phyloP scores from a whole-genome alignment of 1,284 basidiomycete genomes.

The Naganishia liquefaciens region DNA sequence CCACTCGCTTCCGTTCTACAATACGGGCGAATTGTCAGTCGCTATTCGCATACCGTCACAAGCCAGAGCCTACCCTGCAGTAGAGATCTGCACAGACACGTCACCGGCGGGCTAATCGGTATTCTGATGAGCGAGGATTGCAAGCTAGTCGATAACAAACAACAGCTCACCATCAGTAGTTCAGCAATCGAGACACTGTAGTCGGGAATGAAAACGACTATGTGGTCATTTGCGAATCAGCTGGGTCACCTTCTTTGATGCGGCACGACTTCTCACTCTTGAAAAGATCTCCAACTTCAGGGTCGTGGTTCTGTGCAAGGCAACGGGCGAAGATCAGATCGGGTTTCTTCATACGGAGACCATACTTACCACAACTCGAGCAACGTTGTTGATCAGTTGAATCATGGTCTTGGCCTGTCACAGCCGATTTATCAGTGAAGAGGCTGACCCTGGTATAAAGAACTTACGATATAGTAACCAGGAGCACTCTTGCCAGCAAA shows the following conservation, averaged over 20 bases:
- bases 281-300: slow-evolving; percentile 79
- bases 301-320: slow-evolving; percentile 66
- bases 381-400: slow-evolving; percentile 84
- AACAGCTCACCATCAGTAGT: slow-evolving; percentile 63
- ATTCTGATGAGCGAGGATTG: not conserved
- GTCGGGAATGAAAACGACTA: slow-evolving; percentile 32
- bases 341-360: not conserved
- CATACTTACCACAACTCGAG: slow-evolving; percentile 63
- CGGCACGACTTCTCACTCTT: slow-evolving; percentile 69
- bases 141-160: too few relatives aligned
- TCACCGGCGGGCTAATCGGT: slow-evolving; percentile 70
- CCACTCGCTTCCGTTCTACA: slow-evolving; percentile 60
- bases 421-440: not conserved
- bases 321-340: not conserved
- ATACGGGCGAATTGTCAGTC: not conserved
- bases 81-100: slow-evolving; percentile 89
- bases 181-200: slow-evolving; percentile 74
- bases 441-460: too few relatives aligned
- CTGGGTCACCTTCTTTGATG: slow-evolving; percentile 62
- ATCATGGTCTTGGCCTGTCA: slow-evolving; percentile 65
- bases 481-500: slow-evolving; percentile 70
- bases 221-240: not conserved
- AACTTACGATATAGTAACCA: slow-evolving; percentile 36
- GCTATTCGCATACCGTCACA: too few relatives aligned
- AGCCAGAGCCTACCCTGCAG: slow-evolving; percentile 67